Conservation (phyloP, 371 early-diverging fungal species). For the Neoconidiobolus thromboides region DNA sequence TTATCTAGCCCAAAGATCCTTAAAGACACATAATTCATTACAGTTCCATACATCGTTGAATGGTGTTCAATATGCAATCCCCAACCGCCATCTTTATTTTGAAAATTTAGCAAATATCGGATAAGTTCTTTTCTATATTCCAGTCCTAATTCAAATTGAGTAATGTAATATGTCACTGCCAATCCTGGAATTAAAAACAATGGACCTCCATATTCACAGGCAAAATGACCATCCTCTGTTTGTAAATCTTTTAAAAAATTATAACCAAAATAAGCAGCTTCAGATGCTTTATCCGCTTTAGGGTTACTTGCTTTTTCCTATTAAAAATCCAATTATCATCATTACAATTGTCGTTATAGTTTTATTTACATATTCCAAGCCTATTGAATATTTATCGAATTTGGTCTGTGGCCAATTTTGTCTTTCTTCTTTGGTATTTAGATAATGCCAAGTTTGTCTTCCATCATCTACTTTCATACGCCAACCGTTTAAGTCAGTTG, state of each 20-base stretch:
- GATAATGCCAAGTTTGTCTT: constrained; percentile 85
- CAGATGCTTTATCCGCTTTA: constrained; percentile 39
- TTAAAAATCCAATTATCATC: not conserved
- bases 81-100: constrained; percentile 87
- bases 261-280: constrained; percentile 73
- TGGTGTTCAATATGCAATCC: constrained; percentile 86
- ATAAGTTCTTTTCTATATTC: constrained; percentile 54
- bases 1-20: constrained; percentile 74
- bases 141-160: constrained; percentile 38
- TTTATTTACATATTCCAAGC: constrained; percentile 36
- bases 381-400: constrained; percentile 80
- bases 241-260: constrained; percentile 71
- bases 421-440: constrained; percentile 38
- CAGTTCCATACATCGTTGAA: constrained; percentile 88
- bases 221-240: constrained; percentile 93
- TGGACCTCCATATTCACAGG: constrained; percentile 93
- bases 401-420: constrained; percentile 52
- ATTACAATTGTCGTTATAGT: not conserved
- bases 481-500: constrained; percentile 58
- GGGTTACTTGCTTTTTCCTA: constrained; percentile 5
- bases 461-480: constrained; percentile 58
- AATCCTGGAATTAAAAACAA: constrained; percentile 89
- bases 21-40: constrained; percentile 77
- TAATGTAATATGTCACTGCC: constrained; percentile 66
- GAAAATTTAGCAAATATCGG: constrained; percentile 68